phyloP scores from a whole-genome alignment of 2,329 filamentous ascomycete genomes.

The Neonectria faginata region DNA sequence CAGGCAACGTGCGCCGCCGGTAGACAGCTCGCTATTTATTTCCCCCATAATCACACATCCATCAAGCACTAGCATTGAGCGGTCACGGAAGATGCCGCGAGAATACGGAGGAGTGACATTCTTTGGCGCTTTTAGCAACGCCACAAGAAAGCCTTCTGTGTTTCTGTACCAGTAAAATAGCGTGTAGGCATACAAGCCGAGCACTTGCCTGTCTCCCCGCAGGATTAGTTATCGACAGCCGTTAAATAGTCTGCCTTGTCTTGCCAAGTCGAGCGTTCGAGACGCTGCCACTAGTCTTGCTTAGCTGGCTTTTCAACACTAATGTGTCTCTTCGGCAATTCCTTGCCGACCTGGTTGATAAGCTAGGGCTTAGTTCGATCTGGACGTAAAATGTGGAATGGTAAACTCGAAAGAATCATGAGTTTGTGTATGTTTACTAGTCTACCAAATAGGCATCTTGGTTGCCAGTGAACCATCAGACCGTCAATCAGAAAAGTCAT shows the following conservation, averaged over 20 bases:
- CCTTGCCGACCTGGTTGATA: too few species aligned
- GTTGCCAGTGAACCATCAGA: too few species aligned
- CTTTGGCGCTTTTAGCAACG: background rate
- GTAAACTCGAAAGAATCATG: too few species aligned
- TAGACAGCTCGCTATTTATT: background rate
- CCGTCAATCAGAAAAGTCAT: too few species aligned
- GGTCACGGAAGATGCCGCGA: conserved; percentile 1
- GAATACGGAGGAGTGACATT: conserved; percentile 20
- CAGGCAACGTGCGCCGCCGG: background rate
- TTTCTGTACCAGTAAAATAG: background rate
- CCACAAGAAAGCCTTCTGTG: conserved; percentile 1
- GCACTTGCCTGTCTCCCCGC: background rate
- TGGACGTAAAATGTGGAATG: too few species aligned
- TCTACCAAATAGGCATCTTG: too few species aligned
- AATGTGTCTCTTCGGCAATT: too few species aligned
- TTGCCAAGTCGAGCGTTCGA: too few species aligned
- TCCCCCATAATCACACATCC: background rate
- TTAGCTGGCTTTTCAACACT: too few species aligned
- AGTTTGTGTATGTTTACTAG: too few species aligned
- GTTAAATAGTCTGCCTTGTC: background rate
- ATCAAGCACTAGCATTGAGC: background rate
- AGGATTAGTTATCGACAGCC: background rate
- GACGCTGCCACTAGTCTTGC: too few species aligned
- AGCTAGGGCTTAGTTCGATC: too few species aligned
- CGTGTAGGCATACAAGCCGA: background rate